Conservation (phyloP, 352 stramenopile genomes). For the Globisporangium ultimum region DNA sequence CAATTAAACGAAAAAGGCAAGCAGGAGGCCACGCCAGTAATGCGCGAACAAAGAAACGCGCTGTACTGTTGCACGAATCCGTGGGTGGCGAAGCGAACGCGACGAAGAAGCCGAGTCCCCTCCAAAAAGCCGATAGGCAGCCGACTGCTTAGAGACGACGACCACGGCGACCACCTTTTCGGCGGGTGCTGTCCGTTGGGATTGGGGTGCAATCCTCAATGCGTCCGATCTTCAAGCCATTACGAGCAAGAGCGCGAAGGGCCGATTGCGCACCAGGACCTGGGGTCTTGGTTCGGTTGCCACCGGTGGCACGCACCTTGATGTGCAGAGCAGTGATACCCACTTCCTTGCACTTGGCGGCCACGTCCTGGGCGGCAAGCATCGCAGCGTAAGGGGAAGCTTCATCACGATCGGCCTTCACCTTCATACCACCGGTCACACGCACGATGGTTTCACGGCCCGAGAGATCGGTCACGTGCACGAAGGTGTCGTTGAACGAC, state of each 20-base stretch:
- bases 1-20: not conserved
- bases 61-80: constrained; percentile 21
- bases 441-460: constrained; percentile 99
- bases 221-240: constrained; percentile 99
- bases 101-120: not conserved
- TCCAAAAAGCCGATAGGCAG: not conserved
- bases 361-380: constrained; percentile 99
- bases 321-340: constrained; percentile 99
- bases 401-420: constrained; percentile 99
- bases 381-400: constrained; percentile 99
- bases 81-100: not conserved
- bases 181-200: constrained; percentile 98
- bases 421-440: constrained; percentile 99
- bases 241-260: constrained; percentile 97
- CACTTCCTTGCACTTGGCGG: constrained; percentile 95
- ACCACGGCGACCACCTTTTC: constrained; percentile 99
- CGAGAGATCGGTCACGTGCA: constrained; percentile 99
- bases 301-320: constrained; percentile 99
- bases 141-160: constrained; percentile 94
- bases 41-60: constrained; percentile 9
- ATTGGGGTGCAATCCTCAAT: constrained; percentile 99
- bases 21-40: not conserved
- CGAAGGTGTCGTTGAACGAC: constrained; percentile 99
- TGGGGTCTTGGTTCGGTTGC: constrained; percentile 98
- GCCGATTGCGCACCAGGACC: constrained; percentile 98